Evolutionary conservation across 768 basidiomycete genomes (phyloP), one percentile per base, ranked within the genome.

Genomic region (Tremella mesenterica): DNA sequence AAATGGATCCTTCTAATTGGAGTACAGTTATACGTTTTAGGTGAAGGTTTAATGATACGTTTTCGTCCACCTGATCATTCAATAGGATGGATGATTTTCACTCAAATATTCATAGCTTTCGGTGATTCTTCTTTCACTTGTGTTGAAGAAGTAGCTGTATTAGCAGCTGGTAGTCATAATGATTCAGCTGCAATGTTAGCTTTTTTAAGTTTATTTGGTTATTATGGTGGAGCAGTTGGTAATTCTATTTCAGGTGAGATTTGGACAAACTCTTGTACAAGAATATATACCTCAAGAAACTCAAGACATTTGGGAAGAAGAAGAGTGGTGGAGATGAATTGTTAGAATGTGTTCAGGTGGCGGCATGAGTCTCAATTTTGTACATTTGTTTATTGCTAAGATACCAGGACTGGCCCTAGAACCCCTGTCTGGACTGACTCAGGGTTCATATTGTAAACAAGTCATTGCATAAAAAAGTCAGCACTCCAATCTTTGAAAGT

Each of bases 241-340:
- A 60, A 52, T 49, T 48, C 57, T 18, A 56, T 71, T 31, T 65
- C 66, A 2, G 71, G 67, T 14, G 69, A 65, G 0, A 67, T 72
- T 41, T 71, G 71, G 71, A 72, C 71, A 8, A 36, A 60, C 41
- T n/a, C n/a, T n/a, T n/a, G n/a, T n/a, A n/a, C n/a, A n/a, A n/a
- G n/a, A n/a, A n/a, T n/a, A n/a, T n/a, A n/a, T n/a, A n/a, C n/a
- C n/a, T n/a, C n/a, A n/a, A n/a, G n/a, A n/a, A n/a, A n/a, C n/a
- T n/a, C n/a, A n/a, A n/a, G n/a, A n/a, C n/a, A n/a, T n/a, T n/a
- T n/a, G n/a, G n/a, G n/a, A n/a, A n/a, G n/a, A n/a, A n/a, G n/a
- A n/a, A n/a, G n/a, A n/a, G n/a, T n/a, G n/a, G n/a, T n/a, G n/a
- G n/a, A n/a, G n/a, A n/a, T n/a, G n/a, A n/a, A n/a, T n/a, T n/a